Evolutionary conservation across 371 early-diverging fungal species (phyloP).

Genomic region (Mortierella sp.): DNA sequence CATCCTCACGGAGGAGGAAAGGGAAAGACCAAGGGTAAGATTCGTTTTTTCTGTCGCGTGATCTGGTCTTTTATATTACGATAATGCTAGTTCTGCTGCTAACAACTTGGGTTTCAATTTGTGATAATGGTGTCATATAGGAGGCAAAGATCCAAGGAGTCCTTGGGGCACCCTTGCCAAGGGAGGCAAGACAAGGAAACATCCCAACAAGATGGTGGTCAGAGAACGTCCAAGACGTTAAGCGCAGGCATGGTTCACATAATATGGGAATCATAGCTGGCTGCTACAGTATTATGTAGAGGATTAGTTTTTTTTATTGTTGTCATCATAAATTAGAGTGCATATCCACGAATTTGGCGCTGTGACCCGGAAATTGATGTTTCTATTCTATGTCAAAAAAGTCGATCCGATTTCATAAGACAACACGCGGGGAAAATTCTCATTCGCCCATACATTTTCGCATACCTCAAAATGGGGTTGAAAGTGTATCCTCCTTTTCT

Average conservation of each 20-base stretch:
- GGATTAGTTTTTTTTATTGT: neutral
- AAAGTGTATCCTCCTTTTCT: neutral
- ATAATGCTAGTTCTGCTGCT: too few species aligned
- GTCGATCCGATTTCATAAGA: neutral
- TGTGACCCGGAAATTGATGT: neutral
- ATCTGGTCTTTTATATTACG: neutral
- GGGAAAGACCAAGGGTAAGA: conserved; percentile 93
- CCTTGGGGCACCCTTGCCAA: conserved; percentile 97
- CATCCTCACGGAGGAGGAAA: conserved; percentile 99
- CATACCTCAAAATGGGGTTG: neutral
- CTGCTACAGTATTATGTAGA: neutral
- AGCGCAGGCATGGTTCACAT: conserved; percentile 1
- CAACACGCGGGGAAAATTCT: conserved; percentile 13
- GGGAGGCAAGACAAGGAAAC: conserved; percentile 93
- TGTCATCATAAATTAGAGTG: neutral
- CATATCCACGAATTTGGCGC: too few species aligned
- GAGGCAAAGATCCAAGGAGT: conserved; percentile 84
- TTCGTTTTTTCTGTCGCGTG: neutral
- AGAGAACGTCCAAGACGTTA: conserved; percentile 83
- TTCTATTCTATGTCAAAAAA: neutral
- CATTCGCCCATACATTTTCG: conserved; percentile 8
- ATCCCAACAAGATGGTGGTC: conserved; percentile 82
- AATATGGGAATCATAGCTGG: neutral
- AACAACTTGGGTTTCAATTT: neutral
- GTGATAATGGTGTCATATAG: conserved; percentile 4